Evolutionary conservation across 176 grass and related monocot species (phyloP).

Genomic region (Themeda triandra): DNA sequence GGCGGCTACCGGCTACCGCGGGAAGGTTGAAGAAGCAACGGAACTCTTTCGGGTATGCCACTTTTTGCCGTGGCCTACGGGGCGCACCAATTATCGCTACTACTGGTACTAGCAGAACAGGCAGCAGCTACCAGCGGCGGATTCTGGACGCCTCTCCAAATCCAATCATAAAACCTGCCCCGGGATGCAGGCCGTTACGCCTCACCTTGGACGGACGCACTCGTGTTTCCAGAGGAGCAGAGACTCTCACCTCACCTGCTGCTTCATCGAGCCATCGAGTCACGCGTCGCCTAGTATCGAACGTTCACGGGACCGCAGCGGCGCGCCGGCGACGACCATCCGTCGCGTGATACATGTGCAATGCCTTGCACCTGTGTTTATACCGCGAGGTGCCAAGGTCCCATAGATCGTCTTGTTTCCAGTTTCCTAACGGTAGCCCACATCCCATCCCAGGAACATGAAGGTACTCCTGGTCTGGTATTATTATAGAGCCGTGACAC

Average conservation of each 20-base stretch:
- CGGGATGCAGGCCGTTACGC: not conserved
- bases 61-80: not conserved
- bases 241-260: not conserved
- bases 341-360: not conserved
- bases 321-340: not conserved
- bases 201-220: constrained; percentile 6
- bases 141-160: not conserved
- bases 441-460: too few species aligned
- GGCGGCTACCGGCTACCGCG: not conserved
- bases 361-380: not conserved
- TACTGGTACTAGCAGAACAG: not conserved
- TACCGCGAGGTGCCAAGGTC: too few species aligned
- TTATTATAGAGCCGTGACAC: too few species aligned
- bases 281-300: not conserved
- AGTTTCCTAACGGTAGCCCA: too few species aligned
- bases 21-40: not conserved
- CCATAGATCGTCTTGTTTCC: too few species aligned
- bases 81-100: not conserved
- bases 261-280: not conserved
- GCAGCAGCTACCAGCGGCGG: not conserved
- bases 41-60: not conserved
- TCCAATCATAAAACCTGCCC: constrained; percentile 29
- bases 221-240: not conserved
- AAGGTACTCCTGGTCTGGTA: too few species aligned
- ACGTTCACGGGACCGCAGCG: constrained; percentile 13